Base-by-base conservation (phyloP, 2,329 filamentous ascomycete species). In the Pseudocercospora cruenta region DNA sequence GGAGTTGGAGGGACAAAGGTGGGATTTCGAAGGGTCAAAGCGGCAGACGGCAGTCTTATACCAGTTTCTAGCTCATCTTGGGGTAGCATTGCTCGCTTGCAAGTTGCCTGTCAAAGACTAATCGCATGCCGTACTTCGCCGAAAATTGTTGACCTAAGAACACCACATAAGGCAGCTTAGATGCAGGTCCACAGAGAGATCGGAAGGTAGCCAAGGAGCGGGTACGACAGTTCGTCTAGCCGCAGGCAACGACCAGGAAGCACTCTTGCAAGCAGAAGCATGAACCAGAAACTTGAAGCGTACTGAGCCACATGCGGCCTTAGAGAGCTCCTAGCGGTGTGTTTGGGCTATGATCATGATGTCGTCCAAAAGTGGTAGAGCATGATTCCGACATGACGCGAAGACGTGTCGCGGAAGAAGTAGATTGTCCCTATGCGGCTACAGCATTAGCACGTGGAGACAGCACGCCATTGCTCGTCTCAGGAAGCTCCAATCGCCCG, bases 171-270 rank as follows among this genome's bases (percentile, higher is more conserved):
- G 55, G 33, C 26, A 39, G 31, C 26, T 60, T 31, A 58, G 49
- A 51, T 43, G 64, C 64, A 66, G 64, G 64, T 66, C 60, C 64
- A 54, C 55, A 63, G 55, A 59, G 33, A 60, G 26, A 28, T 60
- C 60, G 60, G 49, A 63, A 62, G 43, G 43, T 60, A 39, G 21
- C 36, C 31, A 49, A 14, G 60, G 54, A 55, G 36, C 64, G 60
- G 60, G 60, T 58, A 51, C 60, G 58, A 49, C 39, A 21, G 47
- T 57, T 58, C n/a, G 8, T 58, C 61, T 64, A 67, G 65, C 58
- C 54, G 65, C 65, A 64, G 51, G 61, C 60, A 61, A 47, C 49
- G 53, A 67, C 51, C 57, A 58, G 16, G 57, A 58, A 67, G 65
- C 24, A 45, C 53, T 58, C n/a, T 57, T 54, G 58, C 64, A 53